phyloP scores from a whole-genome alignment of 1,284 basidiomycete genomes.

The Irpex sp. region DNA sequence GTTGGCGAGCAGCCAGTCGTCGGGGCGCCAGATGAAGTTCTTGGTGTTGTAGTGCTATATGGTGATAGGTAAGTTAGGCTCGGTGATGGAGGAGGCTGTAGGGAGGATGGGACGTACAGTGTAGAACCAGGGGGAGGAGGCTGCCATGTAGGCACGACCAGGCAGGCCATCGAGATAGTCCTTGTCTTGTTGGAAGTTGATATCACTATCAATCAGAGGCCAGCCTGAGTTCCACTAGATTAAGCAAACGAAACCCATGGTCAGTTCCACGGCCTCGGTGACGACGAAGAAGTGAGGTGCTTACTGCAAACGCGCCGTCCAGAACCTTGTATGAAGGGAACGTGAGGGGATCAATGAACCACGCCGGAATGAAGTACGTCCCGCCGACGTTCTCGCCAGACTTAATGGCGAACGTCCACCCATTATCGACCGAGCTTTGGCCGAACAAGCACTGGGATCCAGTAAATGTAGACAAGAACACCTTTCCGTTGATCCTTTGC shows the following conservation, averaged over 20 bases:
- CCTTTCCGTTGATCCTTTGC: slow-evolving; percentile 35
- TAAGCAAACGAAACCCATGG: neutral
- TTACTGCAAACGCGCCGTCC: slow-evolving; percentile 36
- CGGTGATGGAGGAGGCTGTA: no score
- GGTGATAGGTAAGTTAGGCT: neutral
- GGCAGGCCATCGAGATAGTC: slow-evolving; percentile 24
- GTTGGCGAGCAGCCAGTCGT: slow-evolving; percentile 51
- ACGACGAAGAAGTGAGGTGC: slow-evolving; percentile 9
- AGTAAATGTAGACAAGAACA: slow-evolving; percentile 51
- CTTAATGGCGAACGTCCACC: slow-evolving; percentile 32
- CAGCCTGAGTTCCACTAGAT: slow-evolving; percentile 37
- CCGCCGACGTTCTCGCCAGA: slow-evolving; percentile 13
- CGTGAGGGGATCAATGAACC: slow-evolving; percentile 30
- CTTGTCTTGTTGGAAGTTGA: slow-evolving; percentile 27
- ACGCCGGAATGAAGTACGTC: slow-evolving; percentile 34
- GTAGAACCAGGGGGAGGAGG: slow-evolving; percentile 53
- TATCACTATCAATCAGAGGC: slow-evolving; percentile 29
- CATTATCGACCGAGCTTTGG: slow-evolving; percentile 24
- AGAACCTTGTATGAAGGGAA: slow-evolving; percentile 25
- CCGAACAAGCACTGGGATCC: slow-evolving; percentile 51
- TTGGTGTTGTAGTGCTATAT: slow-evolving; percentile 54
- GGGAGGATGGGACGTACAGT: slow-evolving; percentile 25
- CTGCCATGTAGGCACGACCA: slow-evolving; percentile 30
- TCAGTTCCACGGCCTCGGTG: neutral
- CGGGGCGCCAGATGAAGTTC: slow-evolving; percentile 57